Conservation (phyloP, 2,329 filamentous ascomycete genomes). For the Sclerotinia spermophila region DNA sequence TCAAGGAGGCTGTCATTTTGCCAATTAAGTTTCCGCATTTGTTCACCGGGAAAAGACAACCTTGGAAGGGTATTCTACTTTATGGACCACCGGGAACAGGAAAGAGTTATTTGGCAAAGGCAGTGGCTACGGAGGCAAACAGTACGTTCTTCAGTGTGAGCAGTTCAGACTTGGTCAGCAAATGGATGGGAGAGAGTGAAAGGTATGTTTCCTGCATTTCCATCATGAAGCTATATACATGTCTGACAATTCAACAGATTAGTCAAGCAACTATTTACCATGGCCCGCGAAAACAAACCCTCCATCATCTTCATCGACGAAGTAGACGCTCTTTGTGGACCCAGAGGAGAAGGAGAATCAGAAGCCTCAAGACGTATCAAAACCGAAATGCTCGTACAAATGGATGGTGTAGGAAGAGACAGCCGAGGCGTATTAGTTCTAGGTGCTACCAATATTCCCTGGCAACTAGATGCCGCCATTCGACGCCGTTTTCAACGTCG, state of each 20-base stretch:
- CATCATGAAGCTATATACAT: neutral
- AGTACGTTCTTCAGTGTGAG: constrained; percentile 99
- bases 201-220: constrained; percentile 52
- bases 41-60: constrained; percentile 92
- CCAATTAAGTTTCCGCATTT: constrained; percentile 98
- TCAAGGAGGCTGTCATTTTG: constrained; percentile 96
- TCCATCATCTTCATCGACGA: constrained; percentile 99
- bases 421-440: constrained; percentile 90
- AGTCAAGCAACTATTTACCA: constrained; percentile 94
- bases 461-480: constrained; percentile 96
- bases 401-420: constrained; percentile 98
- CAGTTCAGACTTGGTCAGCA: constrained; percentile 94
- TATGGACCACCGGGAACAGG: constrained; percentile 96
- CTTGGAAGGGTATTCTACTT: constrained; percentile 95
- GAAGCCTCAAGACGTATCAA: constrained; percentile 97
- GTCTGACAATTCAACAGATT: constrained; percentile 43
- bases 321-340: constrained; percentile 93
- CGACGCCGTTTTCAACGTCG: constrained; percentile 91
- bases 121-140: constrained; percentile 96
- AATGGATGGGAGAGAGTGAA: constrained; percentile 99
- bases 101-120: constrained; percentile 96
- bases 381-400: constrained; percentile 96
- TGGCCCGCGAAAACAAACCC: constrained; percentile 96
- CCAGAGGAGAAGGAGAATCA: constrained; percentile 89
- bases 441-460: constrained; percentile 96